Base-by-base conservation (phyloP, 176 grass and related monocot species). In the Musa acuminata region DNA sequence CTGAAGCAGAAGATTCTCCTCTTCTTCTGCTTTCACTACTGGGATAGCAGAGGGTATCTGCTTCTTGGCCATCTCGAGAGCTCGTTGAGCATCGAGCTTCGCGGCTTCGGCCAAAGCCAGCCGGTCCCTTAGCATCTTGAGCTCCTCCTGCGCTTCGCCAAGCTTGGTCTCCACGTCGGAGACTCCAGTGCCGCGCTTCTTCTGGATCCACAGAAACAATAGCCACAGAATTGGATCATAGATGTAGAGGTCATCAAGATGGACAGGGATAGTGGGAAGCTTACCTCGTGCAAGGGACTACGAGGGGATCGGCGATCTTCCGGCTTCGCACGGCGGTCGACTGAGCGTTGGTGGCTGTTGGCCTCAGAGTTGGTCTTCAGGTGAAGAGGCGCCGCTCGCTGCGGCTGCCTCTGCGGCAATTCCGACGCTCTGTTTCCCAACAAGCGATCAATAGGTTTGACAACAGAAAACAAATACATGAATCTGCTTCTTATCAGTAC, bases 301-400 rank as follows among this genome's bases (percentile, higher is more conserved):
- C 83, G 87, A 12, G 83, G 72, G 24, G 89, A 67, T 58, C 89
- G 89, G 77, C 65, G 50, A 26, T 54, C 85, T 75, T 26, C 65
- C 13, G 65, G 13, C 26, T 67, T 67, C 10, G 26, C 12, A 2
- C 11, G 13, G 64, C 2, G 11, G 64, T 13, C 25, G 64, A 35
- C 25, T 4, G 25, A 65, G 55, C 84, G 87, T 49, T 1, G 65
- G 62, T 48, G 71, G 35, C 52, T 80, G 51, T 75, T 78, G 19
- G 82, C 63, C 27, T 88, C 93, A 0, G 74, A 76, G 59, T 23
- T 83, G 62, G 81, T 55, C 67, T 82, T 81, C 58, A 58, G 43
- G 22, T 84, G 83, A 3, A 97, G 87, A 54, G 93, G 90, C 75
- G 79, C 90, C 75, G 79, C 90, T n/a, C 93, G 93, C 64, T 84